Conservation (phyloP, 192 early-diverging fungal species). For the Chytriomyces sp. region DNA sequence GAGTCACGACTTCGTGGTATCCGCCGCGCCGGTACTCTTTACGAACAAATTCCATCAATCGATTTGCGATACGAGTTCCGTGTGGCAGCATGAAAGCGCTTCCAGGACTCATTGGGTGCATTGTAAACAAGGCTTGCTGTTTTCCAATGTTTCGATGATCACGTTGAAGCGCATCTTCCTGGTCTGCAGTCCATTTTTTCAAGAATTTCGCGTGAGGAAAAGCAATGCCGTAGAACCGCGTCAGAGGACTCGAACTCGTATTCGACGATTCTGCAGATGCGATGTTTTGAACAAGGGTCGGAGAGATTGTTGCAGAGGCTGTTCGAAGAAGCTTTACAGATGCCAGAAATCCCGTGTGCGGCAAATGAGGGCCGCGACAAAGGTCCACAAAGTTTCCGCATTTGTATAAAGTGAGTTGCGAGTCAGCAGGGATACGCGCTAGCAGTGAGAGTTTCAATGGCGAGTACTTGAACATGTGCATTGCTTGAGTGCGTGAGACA, state of each 20-base stretch:
- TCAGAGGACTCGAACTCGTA: constrained; percentile 42
- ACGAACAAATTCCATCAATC: constrained; percentile 75
- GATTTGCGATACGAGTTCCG: constrained; percentile 79
- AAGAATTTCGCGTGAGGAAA: constrained; percentile 63
- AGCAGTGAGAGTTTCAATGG: constrained; percentile 79
- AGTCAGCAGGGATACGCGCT: constrained; percentile 50
- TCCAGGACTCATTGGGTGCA: constrained; percentile 52
- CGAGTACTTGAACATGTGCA: constrained; percentile 69
- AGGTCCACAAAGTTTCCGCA: constrained; percentile 78
- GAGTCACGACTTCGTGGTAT: constrained; percentile 89
- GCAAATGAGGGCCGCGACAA: constrained; percentile 78
- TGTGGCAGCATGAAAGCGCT: constrained; percentile 60
- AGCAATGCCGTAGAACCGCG: constrained; percentile 76
- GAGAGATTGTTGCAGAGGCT: constrained; percentile 37
- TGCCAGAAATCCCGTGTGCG: constrained; percentile 66
- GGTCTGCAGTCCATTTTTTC: constrained; percentile 57
- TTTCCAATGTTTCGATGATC: constrained; percentile 58
- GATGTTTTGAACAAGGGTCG: not conserved
- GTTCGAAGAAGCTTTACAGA: constrained; percentile 61
- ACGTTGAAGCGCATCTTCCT: constrained; percentile 61
- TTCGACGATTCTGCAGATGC: not conserved
- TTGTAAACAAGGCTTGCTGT: constrained; percentile 49
- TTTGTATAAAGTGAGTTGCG: constrained; percentile 66
- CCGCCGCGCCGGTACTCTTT: constrained; percentile 76
- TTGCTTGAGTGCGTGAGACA: constrained; percentile 63